Base-by-base conservation (phyloP, 2,329 filamentous ascomycete genomes). In the Diaporthe eres region DNA sequence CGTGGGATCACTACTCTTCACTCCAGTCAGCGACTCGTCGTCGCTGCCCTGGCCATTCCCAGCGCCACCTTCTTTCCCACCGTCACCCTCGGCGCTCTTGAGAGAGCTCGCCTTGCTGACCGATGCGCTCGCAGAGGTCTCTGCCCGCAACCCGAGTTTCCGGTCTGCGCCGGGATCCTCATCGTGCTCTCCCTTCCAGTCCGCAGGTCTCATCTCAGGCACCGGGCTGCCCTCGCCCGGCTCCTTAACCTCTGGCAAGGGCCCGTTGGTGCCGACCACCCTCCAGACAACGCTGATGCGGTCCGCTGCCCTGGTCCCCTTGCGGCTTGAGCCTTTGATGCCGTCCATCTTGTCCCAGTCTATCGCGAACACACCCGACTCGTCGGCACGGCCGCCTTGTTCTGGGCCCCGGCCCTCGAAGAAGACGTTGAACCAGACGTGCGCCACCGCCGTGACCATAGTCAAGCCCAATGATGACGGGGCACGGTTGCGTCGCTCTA, bases 401-500 rank as follows among this genome's bases (percentile, higher is more conserved):
- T 95, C 94, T 0, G 93, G 92, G 0, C 94, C 94, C 28, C 90
- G 87, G 60, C 96, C 95, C 85, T 98, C 97, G 80, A 98, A 98
- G 84, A 92, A 98, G 2, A 92, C 88, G 81, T 99, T 99, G 87
- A 98, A 98, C 97, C 97, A 99, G 22, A 98, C 94, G 81, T 98
- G 96, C 0, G 96, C 96, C 13, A 98, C 93, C 0, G 96, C 93
- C 0, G 96, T 98, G 4, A 98, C 95, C 92, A 98, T 95, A 0
- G 95, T 95, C 79, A 95, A 90, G 1, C 95, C 94, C 84, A 97
- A 93, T 13, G 90, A 91, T 80, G 94, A 94, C 6, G 91, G 90
- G 1, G 94, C 92, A 80, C 93, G 94, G 84, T 95, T 98, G 49
- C 96, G 92, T 10, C 95, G 91, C 85, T 98, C 96, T 34, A 98